These are phyloP conservation scores for Passiflora organensis DNA, from an alignment of 345 rosid species.

Conservation along the genomic window DNA sequence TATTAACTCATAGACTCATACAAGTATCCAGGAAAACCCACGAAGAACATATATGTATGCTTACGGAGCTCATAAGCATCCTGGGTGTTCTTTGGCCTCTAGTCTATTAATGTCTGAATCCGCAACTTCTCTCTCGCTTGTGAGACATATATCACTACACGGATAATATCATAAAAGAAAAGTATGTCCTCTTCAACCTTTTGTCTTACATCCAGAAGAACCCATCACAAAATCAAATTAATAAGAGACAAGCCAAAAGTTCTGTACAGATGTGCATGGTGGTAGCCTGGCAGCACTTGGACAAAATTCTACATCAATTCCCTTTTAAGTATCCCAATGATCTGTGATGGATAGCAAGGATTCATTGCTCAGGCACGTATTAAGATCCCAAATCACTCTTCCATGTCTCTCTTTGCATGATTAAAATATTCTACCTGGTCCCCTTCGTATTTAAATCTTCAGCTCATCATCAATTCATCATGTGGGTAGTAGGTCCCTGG, in stretches of 20 bases:
- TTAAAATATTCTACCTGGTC: not conserved
- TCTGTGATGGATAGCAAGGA: not conserved
- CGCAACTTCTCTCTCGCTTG: too few relatives aligned
- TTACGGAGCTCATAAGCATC: too few relatives aligned
- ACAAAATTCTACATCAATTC: not conserved
- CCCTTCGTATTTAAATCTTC: constrained; percentile 9
- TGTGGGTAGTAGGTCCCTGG: constrained; percentile 12
- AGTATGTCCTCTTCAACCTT: not conserved
- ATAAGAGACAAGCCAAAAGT: constrained; percentile 2
- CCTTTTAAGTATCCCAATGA: not conserved
- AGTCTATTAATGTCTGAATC: not conserved
- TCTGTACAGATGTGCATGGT: not conserved
- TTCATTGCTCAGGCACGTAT: too few relatives aligned
- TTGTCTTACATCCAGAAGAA: not conserved
- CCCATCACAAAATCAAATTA: not conserved
- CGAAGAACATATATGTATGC: too few relatives aligned
- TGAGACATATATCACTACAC: not conserved
- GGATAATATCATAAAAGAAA: not conserved
- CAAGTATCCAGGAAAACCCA: too few relatives aligned
- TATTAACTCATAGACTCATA: too few relatives aligned
- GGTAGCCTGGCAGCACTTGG: not conserved
- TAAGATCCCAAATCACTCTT: constrained; percentile 1
- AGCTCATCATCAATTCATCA: constrained; percentile 15
- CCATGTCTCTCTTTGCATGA: not conserved
- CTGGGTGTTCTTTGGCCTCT: too few relatives aligned